phyloP scores from a whole-genome alignment of 2,329 filamentous ascomycete species.

The Knufia fluminis region DNA sequence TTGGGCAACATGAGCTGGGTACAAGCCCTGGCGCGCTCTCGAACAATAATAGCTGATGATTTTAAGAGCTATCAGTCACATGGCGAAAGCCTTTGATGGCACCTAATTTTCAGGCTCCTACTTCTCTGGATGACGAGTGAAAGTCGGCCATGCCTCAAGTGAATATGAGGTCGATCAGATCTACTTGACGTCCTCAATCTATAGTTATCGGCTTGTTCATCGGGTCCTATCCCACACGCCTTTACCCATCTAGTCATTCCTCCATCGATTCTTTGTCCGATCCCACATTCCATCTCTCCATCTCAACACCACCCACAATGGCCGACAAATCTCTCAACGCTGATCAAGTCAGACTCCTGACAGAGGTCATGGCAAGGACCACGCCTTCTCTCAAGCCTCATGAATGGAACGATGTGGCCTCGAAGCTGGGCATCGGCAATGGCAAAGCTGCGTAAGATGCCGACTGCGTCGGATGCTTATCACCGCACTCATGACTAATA shows the following conservation, averaged over 20 bases:
- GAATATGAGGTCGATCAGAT: no score
- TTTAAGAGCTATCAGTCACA: no score
- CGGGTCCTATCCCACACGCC: neutral
- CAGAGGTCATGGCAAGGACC: neutral
- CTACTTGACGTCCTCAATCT: neutral
- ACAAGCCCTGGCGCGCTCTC: no score
- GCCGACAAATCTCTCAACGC: neutral
- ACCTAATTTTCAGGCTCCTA: no score
- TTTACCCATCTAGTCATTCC: neutral
- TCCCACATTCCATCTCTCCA: neutral
- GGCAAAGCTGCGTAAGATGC: neutral
- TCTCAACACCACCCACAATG: neutral
- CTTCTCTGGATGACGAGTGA: no score
- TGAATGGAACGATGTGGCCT: conserved; percentile 1
- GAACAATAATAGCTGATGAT: no score
- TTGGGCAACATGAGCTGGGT: no score
- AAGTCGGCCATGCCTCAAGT: no score
- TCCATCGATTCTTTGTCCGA: neutral
- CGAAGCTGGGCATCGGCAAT: neutral
- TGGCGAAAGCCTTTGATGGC: no score
- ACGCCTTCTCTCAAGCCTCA: neutral
- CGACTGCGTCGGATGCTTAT: no score
- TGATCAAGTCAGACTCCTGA: conserved; percentile 4
- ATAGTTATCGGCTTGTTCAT: neutral
- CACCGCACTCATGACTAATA: no score